These are phyloP conservation scores for Chrysopogon serrulatus DNA, from an alignment of 176 grass and related monocot species.

Conservation along the genomic window DNA sequence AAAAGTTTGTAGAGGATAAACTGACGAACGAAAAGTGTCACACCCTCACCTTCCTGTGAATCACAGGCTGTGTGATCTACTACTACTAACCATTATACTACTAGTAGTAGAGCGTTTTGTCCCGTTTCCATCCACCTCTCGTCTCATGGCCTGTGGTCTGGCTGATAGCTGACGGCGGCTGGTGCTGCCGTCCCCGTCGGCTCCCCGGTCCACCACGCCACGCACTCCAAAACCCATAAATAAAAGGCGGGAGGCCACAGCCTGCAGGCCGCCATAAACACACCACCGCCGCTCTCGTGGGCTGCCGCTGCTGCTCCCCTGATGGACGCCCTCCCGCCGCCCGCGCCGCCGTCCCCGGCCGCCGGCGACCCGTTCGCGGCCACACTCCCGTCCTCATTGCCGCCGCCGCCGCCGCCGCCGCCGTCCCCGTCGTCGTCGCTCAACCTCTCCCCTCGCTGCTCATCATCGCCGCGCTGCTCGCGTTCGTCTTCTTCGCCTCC, in stretches of 20 bases:
- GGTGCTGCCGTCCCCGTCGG: not conserved
- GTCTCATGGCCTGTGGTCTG: too few relatives aligned
- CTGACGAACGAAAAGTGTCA: not conserved
- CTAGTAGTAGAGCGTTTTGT: not conserved
- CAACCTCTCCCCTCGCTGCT: constrained; percentile 60
- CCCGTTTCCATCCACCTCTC: not conserved
- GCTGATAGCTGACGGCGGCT: not conserved
- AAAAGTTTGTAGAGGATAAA: not conserved
- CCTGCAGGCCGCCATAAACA: constrained; percentile 20
- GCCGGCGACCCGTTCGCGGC: constrained; percentile 44
- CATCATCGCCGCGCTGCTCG: constrained; percentile 66
- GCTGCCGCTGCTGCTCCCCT: not conserved
- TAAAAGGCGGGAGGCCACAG: constrained; percentile 30
- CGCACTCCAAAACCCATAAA: constrained; percentile 60
- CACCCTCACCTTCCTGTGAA: not conserved
- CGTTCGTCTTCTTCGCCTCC: constrained; percentile 66
- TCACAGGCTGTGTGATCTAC: not conserved
- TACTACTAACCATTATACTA: too few relatives aligned
- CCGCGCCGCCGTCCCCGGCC: constrained; percentile 23
- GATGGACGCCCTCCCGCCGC: constrained; percentile 41
- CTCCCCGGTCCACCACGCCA: not conserved
- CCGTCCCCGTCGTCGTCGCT: constrained; percentile 23
- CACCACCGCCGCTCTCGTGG: not conserved
- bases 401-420: constrained; percentile 10
- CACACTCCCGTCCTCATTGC: constrained; percentile 32